Evolutionary conservation across 257 asterid species (phyloP), one percentile per base, ranked within the genome.

Genomic region (Lithospermum erythrorhizon): DNA sequence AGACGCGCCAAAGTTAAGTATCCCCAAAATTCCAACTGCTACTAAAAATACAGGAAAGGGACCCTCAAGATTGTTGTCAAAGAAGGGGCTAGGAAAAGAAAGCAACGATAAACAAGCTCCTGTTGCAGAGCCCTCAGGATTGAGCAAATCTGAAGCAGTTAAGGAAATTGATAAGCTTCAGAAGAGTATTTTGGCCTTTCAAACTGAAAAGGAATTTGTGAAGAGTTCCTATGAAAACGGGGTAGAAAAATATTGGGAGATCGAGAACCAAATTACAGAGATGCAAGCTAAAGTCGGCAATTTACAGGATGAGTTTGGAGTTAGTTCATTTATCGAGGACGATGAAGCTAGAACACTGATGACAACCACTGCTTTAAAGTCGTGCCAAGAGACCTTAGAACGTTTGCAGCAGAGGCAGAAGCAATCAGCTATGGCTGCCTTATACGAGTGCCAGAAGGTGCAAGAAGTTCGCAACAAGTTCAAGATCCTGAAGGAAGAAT

Each of bases 271-370:
- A 52, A 68, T 70, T 21, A 79, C 70, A 21, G 77, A 65, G 57
- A 25, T 79, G 76, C 84, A 79, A 66, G 67, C 67, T 22, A 68
- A 65, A 65, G 79, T 75, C 23, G 70, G 72, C 61, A 63, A 21
- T 71, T 75, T 79, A 64, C 84, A 79, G 54, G 84, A 79, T 72
- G 84, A 79, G 71, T 79, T 79, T 61, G 75, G 77, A 23, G 65
- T 75, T 58, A 74, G 79, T 19, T 68, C 76, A 14, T 72, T 69
- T 35, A 79, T 79, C 6, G 84, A 76, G 59, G 84, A 79, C 53
- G 79, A 75, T 23, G 81, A 70, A 58, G 84, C 81, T 64, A 68
- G 73, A 58, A 75, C 68, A 29, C 58, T 79, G 55, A 79, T 79
- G 84, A 73, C 75, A 6, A 51, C 73, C 45, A 62, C 79, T 24